Evolutionary conservation across 768 basidiomycete genomes (phyloP).

Genomic region (Lactarius vividus): DNA sequence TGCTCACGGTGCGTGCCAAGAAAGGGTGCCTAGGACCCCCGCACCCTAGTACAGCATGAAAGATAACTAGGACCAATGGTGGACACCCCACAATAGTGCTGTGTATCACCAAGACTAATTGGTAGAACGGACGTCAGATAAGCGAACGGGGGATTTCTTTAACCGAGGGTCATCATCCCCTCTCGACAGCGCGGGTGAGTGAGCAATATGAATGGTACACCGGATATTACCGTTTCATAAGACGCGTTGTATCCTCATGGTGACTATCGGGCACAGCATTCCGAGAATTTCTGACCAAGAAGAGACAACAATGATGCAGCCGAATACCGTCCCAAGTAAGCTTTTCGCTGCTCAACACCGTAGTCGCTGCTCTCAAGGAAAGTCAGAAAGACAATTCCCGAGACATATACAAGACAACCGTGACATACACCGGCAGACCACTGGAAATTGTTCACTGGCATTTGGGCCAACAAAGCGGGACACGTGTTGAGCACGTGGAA

Average conservation of each 20-base stretch:
- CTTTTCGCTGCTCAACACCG: not conserved
- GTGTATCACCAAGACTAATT: not conserved
- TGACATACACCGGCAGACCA: not conserved
- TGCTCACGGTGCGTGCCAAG: not conserved
- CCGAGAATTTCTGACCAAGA: not conserved
- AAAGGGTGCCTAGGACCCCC: not conserved
- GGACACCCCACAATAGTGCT: not conserved
- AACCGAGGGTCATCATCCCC: not conserved
- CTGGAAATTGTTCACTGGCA: not conserved
- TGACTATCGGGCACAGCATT: not conserved
- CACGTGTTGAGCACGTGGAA: not conserved
- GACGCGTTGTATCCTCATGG: not conserved
- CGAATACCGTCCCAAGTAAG: not conserved
- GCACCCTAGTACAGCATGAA: not conserved
- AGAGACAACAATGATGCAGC: not conserved
- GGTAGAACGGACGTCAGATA: not conserved
- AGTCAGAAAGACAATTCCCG: not conserved
- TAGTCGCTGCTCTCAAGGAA: not conserved
- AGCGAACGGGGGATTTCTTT: not conserved
- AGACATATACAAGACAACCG: not conserved
- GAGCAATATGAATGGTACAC: not conserved
- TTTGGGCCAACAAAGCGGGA: not conserved
- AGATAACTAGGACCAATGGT: not conserved
- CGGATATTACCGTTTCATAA: not conserved
- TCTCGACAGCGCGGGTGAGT: not conserved